Evolutionary conservation across 2,329 filamentous ascomycete species (phyloP), one percentile per base, ranked within the genome.

Genomic region (Cladosporium sphaerospermum): DNA sequence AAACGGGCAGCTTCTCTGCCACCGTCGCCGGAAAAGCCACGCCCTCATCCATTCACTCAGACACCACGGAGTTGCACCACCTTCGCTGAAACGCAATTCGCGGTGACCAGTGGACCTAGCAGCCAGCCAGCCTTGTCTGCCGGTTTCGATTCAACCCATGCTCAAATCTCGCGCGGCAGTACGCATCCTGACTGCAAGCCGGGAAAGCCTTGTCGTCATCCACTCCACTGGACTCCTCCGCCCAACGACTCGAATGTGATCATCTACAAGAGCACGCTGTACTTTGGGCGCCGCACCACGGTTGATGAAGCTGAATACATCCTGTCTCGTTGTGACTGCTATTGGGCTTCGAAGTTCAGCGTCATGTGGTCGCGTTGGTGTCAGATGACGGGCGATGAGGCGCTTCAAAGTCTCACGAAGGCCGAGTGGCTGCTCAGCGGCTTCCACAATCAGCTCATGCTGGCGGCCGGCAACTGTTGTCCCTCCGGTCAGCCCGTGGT

Each of bases 261-360:
- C 4, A 28, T 49, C 14, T 49, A 49, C 28, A 14, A 14, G 10
- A 33, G 34, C 28, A 49, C 28, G 9, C 36, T 49, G 3, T 11
- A 9, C 14, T 5, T 13, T 1, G 10, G 13, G 9, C 37, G 23
- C 14, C 14, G 14, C 1, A 41, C 31, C 14, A 49, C 23, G 11
- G n/a, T 42, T 3, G 46, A 31, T 9, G 9, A 49, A 18, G 46
- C 36, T 9, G 46, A 49, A 31, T 42, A 42, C 37, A 49, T 49
- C 9, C 37, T 49, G 6, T 42, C 46, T 1, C 46, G 14, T 6
- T 31, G 36, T 5, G 34, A 49, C 16, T 49, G 46, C 36, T 40
- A 33, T 14, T 49, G 46, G 46, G 46, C 46, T 4, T 18, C 37
- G 6, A 41, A 7, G 9, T 41, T 50, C 39, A 42, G 36, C 11